phyloP scores from a whole-genome alignment of 1,284 basidiomycete species.

The Rhodofomes roseus region DNA sequence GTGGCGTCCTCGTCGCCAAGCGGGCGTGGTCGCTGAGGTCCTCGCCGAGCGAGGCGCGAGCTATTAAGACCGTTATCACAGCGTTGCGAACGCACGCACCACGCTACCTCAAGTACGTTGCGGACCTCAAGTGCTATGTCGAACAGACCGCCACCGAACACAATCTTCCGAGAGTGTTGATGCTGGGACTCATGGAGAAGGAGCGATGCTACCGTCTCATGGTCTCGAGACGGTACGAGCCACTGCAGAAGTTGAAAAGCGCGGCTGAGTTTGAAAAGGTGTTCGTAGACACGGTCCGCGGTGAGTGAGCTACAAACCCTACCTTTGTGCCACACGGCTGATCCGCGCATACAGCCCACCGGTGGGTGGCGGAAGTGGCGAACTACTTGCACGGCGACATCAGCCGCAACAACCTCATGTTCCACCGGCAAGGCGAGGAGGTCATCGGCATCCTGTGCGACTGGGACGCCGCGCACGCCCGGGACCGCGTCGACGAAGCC shows the following conservation, averaged over 20 bases:
- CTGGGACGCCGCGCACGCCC: slow-evolving; percentile 17
- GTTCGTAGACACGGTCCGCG: slow-evolving; percentile 13
- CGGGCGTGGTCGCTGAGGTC: slow-evolving; percentile 3
- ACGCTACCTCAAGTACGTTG: slow-evolving; percentile 6
- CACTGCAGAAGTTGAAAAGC: slow-evolving; percentile 17
- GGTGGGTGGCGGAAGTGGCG: slow-evolving; percentile 3
- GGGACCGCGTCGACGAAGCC: neutral
- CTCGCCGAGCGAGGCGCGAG: neutral
- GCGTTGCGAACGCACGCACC: neutral
- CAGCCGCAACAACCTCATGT: slow-evolving; percentile 26
- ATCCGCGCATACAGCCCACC: neutral
- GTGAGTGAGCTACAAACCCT: too few species aligned
- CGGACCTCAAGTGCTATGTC: slow-evolving; percentile 8
- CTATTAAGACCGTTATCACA: neutral
- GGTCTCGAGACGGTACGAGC: slow-evolving; percentile 12
- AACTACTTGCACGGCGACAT: slow-evolving; percentile 22
- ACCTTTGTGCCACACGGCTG: too few species aligned
- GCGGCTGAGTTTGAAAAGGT: slow-evolving; percentile 18
- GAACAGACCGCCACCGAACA: neutral
- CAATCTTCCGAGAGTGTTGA: slow-evolving; percentile 3
- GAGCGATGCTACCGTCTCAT: slow-evolving; percentile 3
- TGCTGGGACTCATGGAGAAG: neutral
- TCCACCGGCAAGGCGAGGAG: slow-evolving; percentile 4
- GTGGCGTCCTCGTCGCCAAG: slow-evolving; percentile 4
- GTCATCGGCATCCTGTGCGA: slow-evolving; percentile 23